Evolutionary conservation across 768 basidiomycete genomes (phyloP), one percentile per base, ranked within the genome.

Genomic region (Mycena pura): DNA sequence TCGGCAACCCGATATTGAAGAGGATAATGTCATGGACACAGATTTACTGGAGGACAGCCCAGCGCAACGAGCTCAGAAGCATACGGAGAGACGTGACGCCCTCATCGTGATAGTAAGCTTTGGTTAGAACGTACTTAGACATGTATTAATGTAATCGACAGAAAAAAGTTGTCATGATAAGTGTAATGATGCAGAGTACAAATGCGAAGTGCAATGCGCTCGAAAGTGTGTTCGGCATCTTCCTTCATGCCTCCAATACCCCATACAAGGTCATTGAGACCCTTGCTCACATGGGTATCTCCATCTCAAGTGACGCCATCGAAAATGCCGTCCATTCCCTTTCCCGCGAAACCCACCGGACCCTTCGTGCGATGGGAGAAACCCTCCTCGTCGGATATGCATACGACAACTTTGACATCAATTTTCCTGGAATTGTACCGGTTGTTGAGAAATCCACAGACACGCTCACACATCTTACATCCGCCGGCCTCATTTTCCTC

Each of bases 251-350:
- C 1, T 60, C 48, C 36, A 45, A 61, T 25, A 63, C 70, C 0
- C 71, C 74, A 1, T 66, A 74, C 31, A 62, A 56, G n/a, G 71
- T 74, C 15, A 59, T 71, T 21, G 62, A 71, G n/a, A 22, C 54
- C 5, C 64, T 72, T 7, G 40, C 65, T 15, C 64, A 54, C 31
- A 62, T 65, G 31, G 71, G 67, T 2, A 15, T 73, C 15, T 68
- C 66, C 5, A 68, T 71, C 21, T 69, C 73, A 7, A 14, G 38
- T 5, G 17, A 17, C 25, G 43, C 69, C 11, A 69, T 74, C 27
- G 50, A 70, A 29, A 41, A 44, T 21, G 61, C 64, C 1, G 47
- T 74, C 22, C 45, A 21, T 3, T 57, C 57, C 6, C 64, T 74
- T 25, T 68, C 69, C 1, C 19, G 34, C 1, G 46, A 64, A 17